These are phyloP conservation scores for Dipteronia dyeriana DNA, from an alignment of 345 rosid genomes.

Conservation along the genomic window DNA sequence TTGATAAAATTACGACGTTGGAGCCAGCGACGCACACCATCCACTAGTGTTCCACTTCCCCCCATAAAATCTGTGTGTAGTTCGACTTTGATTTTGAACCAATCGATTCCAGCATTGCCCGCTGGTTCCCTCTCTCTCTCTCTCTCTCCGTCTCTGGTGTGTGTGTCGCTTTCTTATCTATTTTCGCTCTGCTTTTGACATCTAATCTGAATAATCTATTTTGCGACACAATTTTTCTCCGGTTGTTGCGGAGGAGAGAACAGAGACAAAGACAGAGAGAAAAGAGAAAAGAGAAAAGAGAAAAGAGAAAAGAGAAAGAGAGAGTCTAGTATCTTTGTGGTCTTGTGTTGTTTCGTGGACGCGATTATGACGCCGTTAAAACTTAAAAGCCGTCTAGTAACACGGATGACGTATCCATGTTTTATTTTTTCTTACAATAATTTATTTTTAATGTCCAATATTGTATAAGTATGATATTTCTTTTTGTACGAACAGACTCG, in stretches of 20 bases:
- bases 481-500: too few relatives aligned
- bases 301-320: neutral
- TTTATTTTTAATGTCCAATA: too few relatives aligned
- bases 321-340: neutral
- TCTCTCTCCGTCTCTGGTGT: neutral
- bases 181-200: slow-evolving; percentile 16
- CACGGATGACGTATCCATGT: neutral
- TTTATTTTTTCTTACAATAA: too few relatives aligned
- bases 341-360: neutral
- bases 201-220: neutral
- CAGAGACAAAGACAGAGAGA: neutral
- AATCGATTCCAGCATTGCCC: slow-evolving; percentile 36
- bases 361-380: neutral
- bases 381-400: neutral
- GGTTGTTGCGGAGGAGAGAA: slow-evolving; percentile 9
- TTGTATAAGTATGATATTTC: too few relatives aligned
- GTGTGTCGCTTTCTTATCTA: neutral
- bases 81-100: slow-evolving; percentile 25
- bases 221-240: neutral
- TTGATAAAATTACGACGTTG: slow-evolving; percentile 48
- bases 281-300: neutral
- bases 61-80: slow-evolving; percentile 45
- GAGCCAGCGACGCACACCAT: slow-evolving; percentile 93
- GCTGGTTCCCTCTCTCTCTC: slow-evolving; percentile 12
- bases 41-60: slow-evolving; percentile 72